Conservation (phyloP, 179 eudicot genomes). For the Corrigiola litoralis region DNA sequence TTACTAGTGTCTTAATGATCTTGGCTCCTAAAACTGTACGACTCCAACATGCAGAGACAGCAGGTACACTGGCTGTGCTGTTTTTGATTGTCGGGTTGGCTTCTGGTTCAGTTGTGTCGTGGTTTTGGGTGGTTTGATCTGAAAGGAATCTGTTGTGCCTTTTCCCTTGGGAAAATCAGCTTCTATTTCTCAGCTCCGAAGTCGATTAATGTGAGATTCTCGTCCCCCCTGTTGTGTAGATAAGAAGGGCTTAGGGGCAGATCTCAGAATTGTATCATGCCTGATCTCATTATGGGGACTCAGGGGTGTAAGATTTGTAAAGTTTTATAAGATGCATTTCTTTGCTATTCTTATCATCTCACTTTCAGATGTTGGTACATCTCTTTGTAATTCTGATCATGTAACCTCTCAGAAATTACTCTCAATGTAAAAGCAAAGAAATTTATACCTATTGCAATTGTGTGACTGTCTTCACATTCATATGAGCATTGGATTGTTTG, state of each 20-base stretch:
- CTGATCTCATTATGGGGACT: background rate
- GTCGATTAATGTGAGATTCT: constrained; percentile 8
- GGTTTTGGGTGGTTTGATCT: constrained; percentile 83
- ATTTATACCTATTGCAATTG: no score
- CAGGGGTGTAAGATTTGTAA: constrained; percentile 10
- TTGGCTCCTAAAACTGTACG: constrained; percentile 62
- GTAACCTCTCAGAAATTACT: constrained; percentile 37
- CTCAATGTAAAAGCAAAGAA: no score
- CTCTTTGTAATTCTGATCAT: constrained; percentile 26
- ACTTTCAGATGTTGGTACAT: no score
- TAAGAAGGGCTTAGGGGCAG: constrained; percentile 2
- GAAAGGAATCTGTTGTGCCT: constrained; percentile 2
- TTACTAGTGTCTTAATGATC: constrained; percentile 66
- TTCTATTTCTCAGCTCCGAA: background rate
- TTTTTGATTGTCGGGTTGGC: constrained; percentile 70
- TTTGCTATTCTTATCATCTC: no score
- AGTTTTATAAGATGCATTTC: constrained; percentile 1
- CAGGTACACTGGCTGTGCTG: constrained; percentile 66
- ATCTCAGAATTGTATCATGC: constrained; percentile 12
- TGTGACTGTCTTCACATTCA: no score
- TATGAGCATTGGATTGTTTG: no score
- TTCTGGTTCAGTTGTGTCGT: constrained; percentile 63
- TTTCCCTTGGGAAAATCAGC: background rate
- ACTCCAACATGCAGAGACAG: constrained; percentile 62
- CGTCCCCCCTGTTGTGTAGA: constrained; percentile 3